These are phyloP conservation scores for Ampelocalamus luodianensis DNA, from an alignment of 176 grass and related monocot genomes.

Conservation along the genomic window DNA sequence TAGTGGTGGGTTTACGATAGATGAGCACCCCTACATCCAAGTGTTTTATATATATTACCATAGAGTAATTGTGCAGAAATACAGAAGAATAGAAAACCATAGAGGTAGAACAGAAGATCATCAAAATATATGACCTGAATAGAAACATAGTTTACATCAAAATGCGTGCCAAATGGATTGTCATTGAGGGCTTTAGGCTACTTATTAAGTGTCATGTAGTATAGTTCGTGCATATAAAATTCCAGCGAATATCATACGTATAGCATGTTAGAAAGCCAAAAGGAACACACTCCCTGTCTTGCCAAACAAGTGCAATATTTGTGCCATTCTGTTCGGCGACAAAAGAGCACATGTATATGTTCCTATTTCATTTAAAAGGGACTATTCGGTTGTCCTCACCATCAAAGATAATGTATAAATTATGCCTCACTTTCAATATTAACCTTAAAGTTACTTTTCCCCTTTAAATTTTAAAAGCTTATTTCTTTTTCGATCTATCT, in stretches of 20 bases:
- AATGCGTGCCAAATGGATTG: background rate
- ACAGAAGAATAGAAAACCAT: background rate
- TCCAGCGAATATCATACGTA: background rate
- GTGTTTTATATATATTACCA: background rate
- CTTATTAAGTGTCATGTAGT: background rate
- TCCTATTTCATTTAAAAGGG: background rate
- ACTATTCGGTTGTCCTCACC: background rate
- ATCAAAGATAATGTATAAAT: background rate
- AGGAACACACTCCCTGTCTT: background rate
- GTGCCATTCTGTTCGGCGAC: background rate
- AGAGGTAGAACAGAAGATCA: background rate
- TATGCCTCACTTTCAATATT: background rate
- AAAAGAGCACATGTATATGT: background rate
- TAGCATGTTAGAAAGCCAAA: background rate
- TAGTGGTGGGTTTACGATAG: background rate
- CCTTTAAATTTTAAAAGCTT: too few species aligned
- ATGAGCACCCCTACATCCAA: background rate
- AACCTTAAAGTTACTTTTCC: too few species aligned
- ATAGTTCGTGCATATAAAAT: background rate
- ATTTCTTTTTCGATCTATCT: too few species aligned
- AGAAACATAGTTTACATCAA: slow-evolving; percentile 20
- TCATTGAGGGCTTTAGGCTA: background rate
- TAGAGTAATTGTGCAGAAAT: slow-evolving; percentile 5
- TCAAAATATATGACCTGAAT: background rate
- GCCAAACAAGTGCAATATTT: slow-evolving; percentile 1